Evolutionary conservation across 805 yeast species (phyloP).

Genomic region (Nakazawaea wyomingensis): DNA sequence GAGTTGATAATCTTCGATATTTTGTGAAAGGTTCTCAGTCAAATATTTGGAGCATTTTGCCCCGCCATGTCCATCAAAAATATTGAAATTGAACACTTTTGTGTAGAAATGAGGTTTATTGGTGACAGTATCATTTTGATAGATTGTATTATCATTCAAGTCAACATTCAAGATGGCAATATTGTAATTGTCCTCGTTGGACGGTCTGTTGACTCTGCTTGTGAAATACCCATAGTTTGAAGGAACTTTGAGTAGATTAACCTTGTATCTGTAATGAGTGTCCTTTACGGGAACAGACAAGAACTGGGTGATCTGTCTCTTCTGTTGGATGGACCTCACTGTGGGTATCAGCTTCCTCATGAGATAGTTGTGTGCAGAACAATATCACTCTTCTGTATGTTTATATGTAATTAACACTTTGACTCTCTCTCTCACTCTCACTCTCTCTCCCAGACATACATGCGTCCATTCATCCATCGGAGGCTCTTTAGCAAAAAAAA

Average conservation of each 20-base stretch:
- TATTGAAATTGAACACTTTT: conserved; percentile 59
- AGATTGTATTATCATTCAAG: conserved; percentile 13
- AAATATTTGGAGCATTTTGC: conserved; percentile 64
- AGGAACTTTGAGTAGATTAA: conserved; percentile 61
- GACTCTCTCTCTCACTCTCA: too few species aligned
- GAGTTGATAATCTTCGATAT: conserved; percentile 41
- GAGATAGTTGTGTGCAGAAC: neutral
- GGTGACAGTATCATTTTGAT: conserved; percentile 12
- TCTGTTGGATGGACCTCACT: too few species aligned
- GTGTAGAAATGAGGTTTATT: conserved; percentile 10
- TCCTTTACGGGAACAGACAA: conserved; percentile 20
- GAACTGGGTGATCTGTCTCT: conserved; percentile 23
- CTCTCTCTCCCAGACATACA: too few species aligned
- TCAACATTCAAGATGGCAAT: conserved; percentile 39
- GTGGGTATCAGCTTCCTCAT: too few species aligned
- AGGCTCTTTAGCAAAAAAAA: too few species aligned
- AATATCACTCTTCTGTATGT: neutral
- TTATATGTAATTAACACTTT: neutral
- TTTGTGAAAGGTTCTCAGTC: conserved; percentile 43
- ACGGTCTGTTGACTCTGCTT: conserved; percentile 67
- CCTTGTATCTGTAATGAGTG: conserved; percentile 32
- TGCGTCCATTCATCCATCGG: too few species aligned
- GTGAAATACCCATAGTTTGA: conserved; percentile 74
- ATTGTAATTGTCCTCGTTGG: conserved; percentile 78
- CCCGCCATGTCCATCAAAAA: conserved; percentile 97